Base-by-base conservation (phyloP, 148 eudicot genomes). In the Oxyria digyna region DNA sequence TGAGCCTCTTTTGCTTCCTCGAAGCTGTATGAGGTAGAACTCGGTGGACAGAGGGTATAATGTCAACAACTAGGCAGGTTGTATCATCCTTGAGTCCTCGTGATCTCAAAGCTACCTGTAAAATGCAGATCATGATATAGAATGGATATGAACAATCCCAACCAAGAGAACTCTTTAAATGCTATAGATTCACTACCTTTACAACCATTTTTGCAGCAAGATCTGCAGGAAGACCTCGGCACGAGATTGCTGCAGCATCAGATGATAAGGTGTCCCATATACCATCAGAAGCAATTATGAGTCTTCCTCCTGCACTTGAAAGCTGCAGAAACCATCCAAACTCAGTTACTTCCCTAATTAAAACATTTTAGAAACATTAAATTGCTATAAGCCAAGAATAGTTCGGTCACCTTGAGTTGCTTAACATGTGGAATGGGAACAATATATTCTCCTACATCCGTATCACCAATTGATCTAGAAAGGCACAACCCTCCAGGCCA, bases 401-500 rank as follows among this genome's bases (percentile, higher is more conserved):
- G 24, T 37, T 26, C 18, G 32, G 77, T 74, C 35, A 94, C 99
- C 88, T 90, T 94, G 74, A 94, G 97, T 91, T 94, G 99, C 89
- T 94, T 94, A 76, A 94, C 97, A 74, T 94, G 99, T 72, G 99
- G 99, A 72, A 94, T 72, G 33, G 99, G 99, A 76, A 94, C 97
- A 72, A 94, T 94, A 67, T 80, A 94, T 79, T 90, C 99, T 74
- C 99, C 99, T 38, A 94, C 99, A 82, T 94, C 99, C 26, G 97
- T 88, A 78, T 94, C 99, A 71, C 99, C 99, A 42, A 94, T 94
- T 24, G 99, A 94, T 76, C 99, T 83, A 49, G 97, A 94, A 66
- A 94, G 96, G 76, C 98, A 94, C 75, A 94, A 78, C 68, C 98
- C 98, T 78, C 98, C 98, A 54, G 98, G 98, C 98, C 98, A 94